Evolutionary conservation across 768 basidiomycete species (phyloP).

Genomic region (Tubosaeta sp.): DNA sequence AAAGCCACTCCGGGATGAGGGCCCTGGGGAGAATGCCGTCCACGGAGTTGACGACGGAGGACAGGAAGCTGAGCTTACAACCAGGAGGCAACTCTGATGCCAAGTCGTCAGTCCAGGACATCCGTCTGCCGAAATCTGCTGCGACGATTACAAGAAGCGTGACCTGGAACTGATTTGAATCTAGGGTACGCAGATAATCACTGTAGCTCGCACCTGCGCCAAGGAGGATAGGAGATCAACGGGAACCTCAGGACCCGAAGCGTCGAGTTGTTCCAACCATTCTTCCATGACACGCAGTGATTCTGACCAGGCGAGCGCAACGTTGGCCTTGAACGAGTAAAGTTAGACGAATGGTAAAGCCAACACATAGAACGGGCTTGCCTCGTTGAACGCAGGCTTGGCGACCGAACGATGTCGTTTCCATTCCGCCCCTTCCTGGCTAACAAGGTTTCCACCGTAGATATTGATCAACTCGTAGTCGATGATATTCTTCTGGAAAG

Average conservation of each 20-base stretch:
- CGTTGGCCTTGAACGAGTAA: conserved; percentile 33
- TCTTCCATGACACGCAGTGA: conserved; percentile 36
- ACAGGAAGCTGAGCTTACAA: conserved; percentile 35
- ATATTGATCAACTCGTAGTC: conserved; percentile 41
- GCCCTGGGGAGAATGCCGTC: conserved; percentile 27
- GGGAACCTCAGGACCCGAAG: conserved; percentile 15
- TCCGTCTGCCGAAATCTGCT: conserved; percentile 39
- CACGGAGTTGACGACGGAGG: conserved; percentile 25
- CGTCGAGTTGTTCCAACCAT: conserved; percentile 40
- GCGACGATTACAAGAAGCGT: conserved; percentile 39
- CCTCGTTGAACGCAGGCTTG: conserved; percentile 51
- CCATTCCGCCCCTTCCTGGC: conserved; percentile 43
- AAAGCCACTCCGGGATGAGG: conserved; percentile 34
- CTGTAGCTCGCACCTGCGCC: conserved; percentile 9
- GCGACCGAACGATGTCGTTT: conserved; percentile 42
- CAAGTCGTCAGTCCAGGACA: conserved; percentile 32
- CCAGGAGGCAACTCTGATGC: conserved; percentile 22
- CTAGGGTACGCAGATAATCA: background rate
- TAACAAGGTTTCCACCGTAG: conserved; percentile 44
- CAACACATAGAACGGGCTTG: conserved; percentile 3
- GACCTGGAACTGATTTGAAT: conserved; percentile 14
- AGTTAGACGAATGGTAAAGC: background rate
- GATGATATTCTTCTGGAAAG: conserved; percentile 39
- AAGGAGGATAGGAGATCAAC: conserved; percentile 12
- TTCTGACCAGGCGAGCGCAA: conserved; percentile 48